A percentile compares a stretch with the other conserved stretches of the same genome.
Conservation (phyloP, 805 yeast species). For the Zygosaccharomyces lentus region DNA sequence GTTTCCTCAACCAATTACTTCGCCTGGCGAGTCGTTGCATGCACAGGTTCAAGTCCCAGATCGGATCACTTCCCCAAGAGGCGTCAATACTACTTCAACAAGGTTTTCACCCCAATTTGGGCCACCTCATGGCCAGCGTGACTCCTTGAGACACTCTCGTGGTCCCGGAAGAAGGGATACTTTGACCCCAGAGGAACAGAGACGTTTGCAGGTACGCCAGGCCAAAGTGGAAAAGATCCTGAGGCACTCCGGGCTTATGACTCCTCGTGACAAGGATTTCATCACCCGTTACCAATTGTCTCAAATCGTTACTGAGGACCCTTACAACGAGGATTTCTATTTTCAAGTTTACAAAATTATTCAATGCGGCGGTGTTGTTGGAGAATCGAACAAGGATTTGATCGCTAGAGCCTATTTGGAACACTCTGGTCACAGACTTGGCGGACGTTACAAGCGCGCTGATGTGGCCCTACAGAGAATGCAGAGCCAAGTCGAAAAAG, state of each 20-base stretch:
- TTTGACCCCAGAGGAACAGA: slow-evolving; percentile 69
- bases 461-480: slow-evolving; percentile 91
- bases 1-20: neutral
- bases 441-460: slow-evolving; percentile 78
- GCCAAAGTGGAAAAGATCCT: slow-evolving; percentile 71
- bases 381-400: slow-evolving; percentile 55
- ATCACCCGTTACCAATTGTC: slow-evolving; percentile 92
- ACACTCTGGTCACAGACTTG: slow-evolving; percentile 85
- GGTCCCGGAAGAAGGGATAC: slow-evolving; percentile 36
- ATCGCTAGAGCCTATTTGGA: slow-evolving; percentile 90
- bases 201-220: slow-evolving; percentile 60
- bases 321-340: slow-evolving; percentile 94
- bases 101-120: slow-evolving; percentile 6
- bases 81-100: neutral
- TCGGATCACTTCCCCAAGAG: slow-evolving; percentile 6
- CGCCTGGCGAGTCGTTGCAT: slow-evolving; percentile 1
- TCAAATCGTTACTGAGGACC: slow-evolving; percentile 95
- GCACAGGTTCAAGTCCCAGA: slow-evolving; percentile 3
- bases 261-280: slow-evolving; percentile 93
- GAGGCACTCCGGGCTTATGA: slow-evolving; percentile 89
- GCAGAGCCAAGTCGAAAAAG: slow-evolving; percentile 97
- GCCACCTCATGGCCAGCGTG: slow-evolving; percentile 12
- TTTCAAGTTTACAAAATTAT: slow-evolving; percentile 84
- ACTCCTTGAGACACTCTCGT: slow-evolving; percentile 20
- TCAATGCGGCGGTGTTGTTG: slow-evolving; percentile 44